A percentile compares a stretch with the other conserved stretches of the same genome.
Evolutionary conservation across 176 grass and related monocot genomes (phyloP).

Genomic region (Tuctoria greenei): DNA sequence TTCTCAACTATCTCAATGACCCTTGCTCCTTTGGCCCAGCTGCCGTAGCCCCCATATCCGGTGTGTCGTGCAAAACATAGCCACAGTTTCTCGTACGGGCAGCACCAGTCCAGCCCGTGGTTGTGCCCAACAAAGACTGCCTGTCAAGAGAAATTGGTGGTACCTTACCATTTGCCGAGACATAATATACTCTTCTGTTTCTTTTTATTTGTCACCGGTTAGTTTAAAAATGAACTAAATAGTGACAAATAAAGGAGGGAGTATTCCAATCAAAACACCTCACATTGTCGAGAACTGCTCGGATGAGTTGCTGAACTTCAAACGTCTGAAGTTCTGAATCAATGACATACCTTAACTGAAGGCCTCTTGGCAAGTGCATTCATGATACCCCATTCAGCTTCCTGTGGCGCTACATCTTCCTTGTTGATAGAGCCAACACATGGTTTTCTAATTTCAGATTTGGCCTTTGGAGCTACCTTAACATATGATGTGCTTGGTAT

Average conservation of each 20-base stretch:
- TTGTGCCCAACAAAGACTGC: conserved; percentile 89
- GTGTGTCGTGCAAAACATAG: conserved; percentile 83
- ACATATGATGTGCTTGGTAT: conserved; percentile 72
- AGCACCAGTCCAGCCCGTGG: conserved; percentile 93
- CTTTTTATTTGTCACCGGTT: no score
- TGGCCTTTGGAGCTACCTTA: conserved; percentile 63
- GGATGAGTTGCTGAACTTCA: not conserved
- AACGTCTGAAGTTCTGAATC: not conserved
- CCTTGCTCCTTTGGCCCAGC: conserved; percentile 75
- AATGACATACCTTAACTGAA: conserved; percentile 59
- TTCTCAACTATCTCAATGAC: conserved; percentile 53
- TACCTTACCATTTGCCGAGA: no score
- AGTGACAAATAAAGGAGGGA: no score
- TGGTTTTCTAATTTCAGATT: conserved; percentile 40
- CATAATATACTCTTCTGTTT: no score
- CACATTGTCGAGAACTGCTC: not conserved
- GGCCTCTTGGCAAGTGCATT: conserved; percentile 55
- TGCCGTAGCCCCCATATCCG: conserved; percentile 72
- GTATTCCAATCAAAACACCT: not conserved
- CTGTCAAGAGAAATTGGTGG: conserved; percentile 20
- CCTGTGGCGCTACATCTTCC: conserved; percentile 71
- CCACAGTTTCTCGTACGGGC: conserved; percentile 69
- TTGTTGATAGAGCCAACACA: conserved; percentile 82
- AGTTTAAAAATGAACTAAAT: no score
- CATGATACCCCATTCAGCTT: conserved; percentile 80